These are phyloP conservation scores for Echites panduratus DNA, from an alignment of 257 asterid species.

Conservation along the genomic window DNA sequence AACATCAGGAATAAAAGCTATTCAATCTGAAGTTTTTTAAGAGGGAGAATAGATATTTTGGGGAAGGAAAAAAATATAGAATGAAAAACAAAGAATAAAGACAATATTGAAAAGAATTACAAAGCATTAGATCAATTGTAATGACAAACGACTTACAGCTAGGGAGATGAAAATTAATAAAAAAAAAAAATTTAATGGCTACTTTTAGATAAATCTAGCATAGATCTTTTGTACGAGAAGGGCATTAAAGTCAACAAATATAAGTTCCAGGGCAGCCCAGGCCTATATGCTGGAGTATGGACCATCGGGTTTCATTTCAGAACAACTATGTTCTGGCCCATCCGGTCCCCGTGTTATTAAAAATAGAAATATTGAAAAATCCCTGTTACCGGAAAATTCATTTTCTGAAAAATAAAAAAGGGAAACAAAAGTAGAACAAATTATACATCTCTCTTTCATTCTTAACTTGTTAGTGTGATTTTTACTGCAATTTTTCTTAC, in stretches of 20 bases:
- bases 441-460: background rate
- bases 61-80: no score
- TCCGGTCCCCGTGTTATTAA: background rate
- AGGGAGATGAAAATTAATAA: no score
- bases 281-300: background rate
- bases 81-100: no score
- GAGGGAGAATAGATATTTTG: no score
- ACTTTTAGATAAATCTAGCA: conserved; percentile 7
- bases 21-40: no score
- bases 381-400: background rate
- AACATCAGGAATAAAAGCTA: no score
- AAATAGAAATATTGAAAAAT: background rate
- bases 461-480: background rate
- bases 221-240: background rate
- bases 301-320: background rate
- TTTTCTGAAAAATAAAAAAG: background rate
- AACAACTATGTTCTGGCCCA: background rate
- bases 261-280: background rate
- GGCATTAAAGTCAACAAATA: background rate
- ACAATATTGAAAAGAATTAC: no score
- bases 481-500: background rate
- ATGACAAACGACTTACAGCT: no score
- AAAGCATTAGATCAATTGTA: no score
- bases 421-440: no score
- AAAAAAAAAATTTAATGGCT: no score